A percentile compares a stretch with the other conserved stretches of the same genome.
These are phyloP conservation scores for Solanum lycopersicoides DNA, from an alignment of 257 asterid genomes.

Conservation along the genomic window DNA sequence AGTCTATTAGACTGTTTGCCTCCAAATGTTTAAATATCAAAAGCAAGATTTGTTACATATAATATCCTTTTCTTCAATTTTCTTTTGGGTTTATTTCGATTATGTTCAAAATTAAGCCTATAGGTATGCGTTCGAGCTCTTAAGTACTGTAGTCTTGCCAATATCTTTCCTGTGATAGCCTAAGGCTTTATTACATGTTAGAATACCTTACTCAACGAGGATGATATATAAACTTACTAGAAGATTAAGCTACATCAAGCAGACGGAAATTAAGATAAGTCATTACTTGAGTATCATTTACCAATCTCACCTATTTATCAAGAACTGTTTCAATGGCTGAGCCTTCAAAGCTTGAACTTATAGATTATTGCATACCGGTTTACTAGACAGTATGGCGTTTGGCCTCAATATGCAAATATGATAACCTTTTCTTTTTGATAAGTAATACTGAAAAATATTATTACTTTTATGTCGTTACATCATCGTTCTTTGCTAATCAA, in stretches of 20 bases:
- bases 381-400: not conserved
- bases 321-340: not conserved
- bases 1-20: not conserved
- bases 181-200: not conserved
- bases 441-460: not conserved
- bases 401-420: not conserved
- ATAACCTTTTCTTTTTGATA: not conserved
- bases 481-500: not conserved
- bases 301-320: not conserved
- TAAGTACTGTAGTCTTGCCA: not conserved
- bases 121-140: not conserved
- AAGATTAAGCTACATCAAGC: not conserved
- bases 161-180: not conserved
- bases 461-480: not conserved
- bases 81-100: not conserved
- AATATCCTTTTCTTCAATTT: not conserved
- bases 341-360: not conserved
- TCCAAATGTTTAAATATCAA: not conserved
- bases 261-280: not conserved
- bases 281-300: not conserved
- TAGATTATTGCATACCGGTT: not conserved
- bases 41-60: not conserved
- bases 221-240: not conserved
- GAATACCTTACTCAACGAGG: not conserved
- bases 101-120: not conserved